These are phyloP conservation scores for Cyberlindnera maclurae DNA, from an alignment of 805 yeast genomes.

Conservation along the genomic window DNA sequence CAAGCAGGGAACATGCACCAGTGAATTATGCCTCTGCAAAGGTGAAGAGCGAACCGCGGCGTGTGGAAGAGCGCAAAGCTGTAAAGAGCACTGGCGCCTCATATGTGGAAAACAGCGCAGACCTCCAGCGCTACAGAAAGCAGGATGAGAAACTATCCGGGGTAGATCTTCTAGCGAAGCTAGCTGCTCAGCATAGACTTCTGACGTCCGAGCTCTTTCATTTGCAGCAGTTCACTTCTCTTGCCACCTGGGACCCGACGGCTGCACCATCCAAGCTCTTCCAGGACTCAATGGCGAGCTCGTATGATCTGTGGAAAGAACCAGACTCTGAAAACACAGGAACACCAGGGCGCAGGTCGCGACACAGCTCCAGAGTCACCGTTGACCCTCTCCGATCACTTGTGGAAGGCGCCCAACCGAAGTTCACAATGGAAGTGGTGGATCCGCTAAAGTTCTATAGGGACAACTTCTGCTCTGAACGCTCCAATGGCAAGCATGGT, in stretches of 20 bases:
- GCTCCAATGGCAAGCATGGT: slow-evolving; percentile 1
- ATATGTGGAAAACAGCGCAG: slow-evolving; percentile 7
- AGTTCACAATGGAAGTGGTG: slow-evolving; percentile 11
- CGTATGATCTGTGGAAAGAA: slow-evolving; percentile 24
- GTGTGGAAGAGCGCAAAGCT: not conserved
- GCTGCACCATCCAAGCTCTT: slow-evolving; percentile 30
- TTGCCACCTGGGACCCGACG: slow-evolving; percentile 55
- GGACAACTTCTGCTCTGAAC: slow-evolving; percentile 14
- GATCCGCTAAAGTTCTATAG: slow-evolving; percentile 19
- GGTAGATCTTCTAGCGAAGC: slow-evolving; percentile 8
- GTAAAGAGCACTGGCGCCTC: slow-evolving; percentile 7
- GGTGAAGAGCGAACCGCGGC: too few species aligned
- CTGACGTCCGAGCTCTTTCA: slow-evolving; percentile 58
- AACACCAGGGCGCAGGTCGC: slow-evolving; percentile 3
- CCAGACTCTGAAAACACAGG: not conserved
- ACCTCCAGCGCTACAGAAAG: slow-evolving; percentile 2
- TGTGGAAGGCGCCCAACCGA: slow-evolving; percentile 11
- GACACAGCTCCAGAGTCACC: slow-evolving; percentile 19
- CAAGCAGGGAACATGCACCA: not conserved
- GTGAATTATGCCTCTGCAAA: too few species aligned
- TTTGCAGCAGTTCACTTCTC: slow-evolving; percentile 50
- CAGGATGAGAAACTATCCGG: slow-evolving; percentile 2
- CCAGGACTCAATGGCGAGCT: slow-evolving; percentile 25
- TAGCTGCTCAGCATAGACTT: slow-evolving; percentile 31
- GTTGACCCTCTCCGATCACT: slow-evolving; percentile 13